phyloP scores from a whole-genome alignment of 83 land plant genomes.

The Thuja plicata region DNA sequence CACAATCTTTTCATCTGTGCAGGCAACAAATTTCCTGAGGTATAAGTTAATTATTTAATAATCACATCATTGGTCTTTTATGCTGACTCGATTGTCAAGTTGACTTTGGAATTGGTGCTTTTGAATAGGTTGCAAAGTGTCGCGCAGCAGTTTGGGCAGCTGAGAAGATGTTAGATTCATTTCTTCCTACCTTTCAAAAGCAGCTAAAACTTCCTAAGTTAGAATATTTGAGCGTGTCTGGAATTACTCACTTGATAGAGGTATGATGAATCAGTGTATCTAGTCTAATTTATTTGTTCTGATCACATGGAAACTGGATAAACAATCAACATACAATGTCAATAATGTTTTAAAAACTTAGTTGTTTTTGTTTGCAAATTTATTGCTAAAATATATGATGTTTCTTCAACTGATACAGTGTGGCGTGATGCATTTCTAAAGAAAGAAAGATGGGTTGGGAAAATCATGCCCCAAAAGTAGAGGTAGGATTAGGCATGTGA shows the following conservation, averaged over 20 bases:
- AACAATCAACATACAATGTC: not conserved
- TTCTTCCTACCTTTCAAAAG: slow-evolving; percentile 64
- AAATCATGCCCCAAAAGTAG: not conserved
- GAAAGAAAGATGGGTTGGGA: not conserved
- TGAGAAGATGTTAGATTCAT: slow-evolving; percentile 54
- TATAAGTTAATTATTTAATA: slow-evolving; percentile 14
- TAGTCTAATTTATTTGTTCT: not conserved
- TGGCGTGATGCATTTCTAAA: not conserved
- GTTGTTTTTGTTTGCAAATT: not conserved
- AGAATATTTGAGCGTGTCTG: slow-evolving; percentile 78
- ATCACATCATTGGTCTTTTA: slow-evolving; percentile 8
- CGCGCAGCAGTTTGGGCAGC: slow-evolving; percentile 46
- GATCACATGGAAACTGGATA: not conserved
- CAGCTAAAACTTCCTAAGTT: slow-evolving; percentile 58
- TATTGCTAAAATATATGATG: not conserved
- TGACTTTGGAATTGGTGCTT: not conserved
- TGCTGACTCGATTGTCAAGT: not conserved
- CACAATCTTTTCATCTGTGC: slow-evolving; percentile 57
- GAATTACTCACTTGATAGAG: slow-evolving; percentile 84
- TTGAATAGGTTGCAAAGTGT: slow-evolving; percentile 59
- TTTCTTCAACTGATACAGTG: not conserved
- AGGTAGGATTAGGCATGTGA: not conserved
- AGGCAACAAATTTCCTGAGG: slow-evolving; percentile 76
- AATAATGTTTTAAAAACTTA: not conserved
- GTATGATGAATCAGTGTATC: slow-evolving; percentile 24